Conservation (phyloP, 1,284 basidiomycete genomes). For the Trametes pubescens region DNA sequence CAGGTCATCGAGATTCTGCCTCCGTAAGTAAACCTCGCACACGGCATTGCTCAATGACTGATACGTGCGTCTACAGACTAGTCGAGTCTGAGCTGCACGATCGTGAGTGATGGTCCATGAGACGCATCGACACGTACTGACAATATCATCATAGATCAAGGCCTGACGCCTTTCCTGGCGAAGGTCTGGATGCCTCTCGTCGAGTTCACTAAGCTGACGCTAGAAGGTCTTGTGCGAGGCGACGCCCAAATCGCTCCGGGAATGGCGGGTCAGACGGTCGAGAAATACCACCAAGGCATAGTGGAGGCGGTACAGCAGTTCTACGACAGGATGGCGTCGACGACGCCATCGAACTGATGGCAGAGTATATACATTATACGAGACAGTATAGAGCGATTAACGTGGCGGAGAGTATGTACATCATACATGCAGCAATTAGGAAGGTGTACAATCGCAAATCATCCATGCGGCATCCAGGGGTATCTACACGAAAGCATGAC, state of each 20-base stretch:
- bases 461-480: neutral
- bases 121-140: neutral
- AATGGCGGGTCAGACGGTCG: slow-evolving; percentile 33
- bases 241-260: slow-evolving; percentile 51
- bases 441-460: neutral
- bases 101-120: slow-evolving; percentile 44
- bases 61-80: slow-evolving; percentile 46
- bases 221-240: slow-evolving; percentile 59
- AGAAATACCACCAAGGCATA: slow-evolving; percentile 41
- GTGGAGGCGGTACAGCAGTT: slow-evolving; percentile 14
- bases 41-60: neutral
- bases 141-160: slow-evolving; percentile 51
- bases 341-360: neutral
- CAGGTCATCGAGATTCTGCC: slow-evolving; percentile 68
- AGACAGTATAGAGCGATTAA: neutral
- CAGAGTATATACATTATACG: slow-evolving; percentile 1
- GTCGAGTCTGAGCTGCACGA: slow-evolving; percentile 75
- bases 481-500: neutral
- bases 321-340: neutral
- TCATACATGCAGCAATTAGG: neutral
- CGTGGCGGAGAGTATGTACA: neutral
- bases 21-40: slow-evolving; percentile 51
- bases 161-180: slow-evolving; percentile 55
- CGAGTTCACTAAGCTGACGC: slow-evolving; percentile 54
- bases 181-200: slow-evolving; percentile 69